Percentiles rank a stretch among this genome's conserved stretches.
phyloP scores from a whole-genome alignment of 1,284 basidiomycete species.

The Bjerkandera adusta region DNA sequence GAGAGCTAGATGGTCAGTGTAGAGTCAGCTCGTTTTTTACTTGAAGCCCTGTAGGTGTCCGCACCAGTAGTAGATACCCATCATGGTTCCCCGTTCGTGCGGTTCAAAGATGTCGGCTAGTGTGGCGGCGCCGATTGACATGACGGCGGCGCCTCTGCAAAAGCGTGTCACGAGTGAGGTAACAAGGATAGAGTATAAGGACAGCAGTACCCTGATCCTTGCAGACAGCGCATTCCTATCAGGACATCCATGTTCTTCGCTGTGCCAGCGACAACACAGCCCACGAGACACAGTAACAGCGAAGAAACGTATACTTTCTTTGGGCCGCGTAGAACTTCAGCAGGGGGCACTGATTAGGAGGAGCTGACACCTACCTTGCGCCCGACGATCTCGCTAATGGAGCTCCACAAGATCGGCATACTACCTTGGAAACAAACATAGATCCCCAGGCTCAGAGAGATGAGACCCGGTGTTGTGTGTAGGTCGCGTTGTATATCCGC shows the following conservation, averaged over 20 bases:
- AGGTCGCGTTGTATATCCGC: slow-evolving; percentile 64
- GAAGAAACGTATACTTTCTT: slow-evolving; percentile 70
- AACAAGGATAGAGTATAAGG: background rate
- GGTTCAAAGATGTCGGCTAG: slow-evolving; percentile 83
- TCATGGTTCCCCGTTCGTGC: slow-evolving; percentile 74
- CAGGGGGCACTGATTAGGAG: background rate
- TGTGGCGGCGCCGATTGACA: slow-evolving; percentile 79
- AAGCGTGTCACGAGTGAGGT: background rate
- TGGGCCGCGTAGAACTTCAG: background rate
- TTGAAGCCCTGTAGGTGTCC: too few relatives aligned
- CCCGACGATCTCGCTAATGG: slow-evolving; percentile 77
- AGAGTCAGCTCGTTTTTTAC: too few relatives aligned
- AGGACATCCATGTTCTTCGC: slow-evolving; percentile 67
- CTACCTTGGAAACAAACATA: slow-evolving; percentile 81
- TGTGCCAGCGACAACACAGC: slow-evolving; percentile 62
- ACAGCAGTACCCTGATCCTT: slow-evolving; percentile 55
- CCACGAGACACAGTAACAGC: slow-evolving; percentile 57
- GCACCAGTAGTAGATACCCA: slow-evolving; percentile 69
- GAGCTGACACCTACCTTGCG: slow-evolving; percentile 56
- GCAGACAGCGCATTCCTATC: slow-evolving; percentile 71
- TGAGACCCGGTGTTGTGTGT: slow-evolving; percentile 61
- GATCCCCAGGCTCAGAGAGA: slow-evolving; percentile 72
- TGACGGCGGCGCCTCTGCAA: slow-evolving; percentile 69
- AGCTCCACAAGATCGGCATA: slow-evolving; percentile 69
- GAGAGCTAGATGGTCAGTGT: too few relatives aligned